phyloP scores from a whole-genome alignment of 768 basidiomycete genomes.

The Lactifluus echinatus region DNA sequence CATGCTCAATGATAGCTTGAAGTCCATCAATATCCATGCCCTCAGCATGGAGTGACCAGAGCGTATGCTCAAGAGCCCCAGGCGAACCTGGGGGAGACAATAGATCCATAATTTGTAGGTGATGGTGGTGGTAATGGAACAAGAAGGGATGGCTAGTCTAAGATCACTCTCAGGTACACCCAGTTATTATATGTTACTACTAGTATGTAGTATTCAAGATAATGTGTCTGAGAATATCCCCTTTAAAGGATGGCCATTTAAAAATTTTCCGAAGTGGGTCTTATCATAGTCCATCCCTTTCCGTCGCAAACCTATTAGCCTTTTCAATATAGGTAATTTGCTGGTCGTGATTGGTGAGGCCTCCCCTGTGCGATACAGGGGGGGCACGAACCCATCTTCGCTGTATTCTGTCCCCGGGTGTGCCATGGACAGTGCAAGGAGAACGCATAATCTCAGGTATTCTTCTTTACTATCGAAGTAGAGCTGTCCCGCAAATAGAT shows the following conservation, averaged over 20 bases:
- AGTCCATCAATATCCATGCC: too few species aligned
- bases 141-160: too few species aligned
- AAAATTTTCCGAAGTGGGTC: neutral
- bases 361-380: neutral
- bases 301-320: neutral
- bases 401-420: neutral
- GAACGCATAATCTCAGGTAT: neutral
- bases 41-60: too few species aligned
- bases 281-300: neutral
- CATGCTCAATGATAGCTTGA: too few species aligned
- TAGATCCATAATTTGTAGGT: too few species aligned
- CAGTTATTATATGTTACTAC: too few species aligned
- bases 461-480: constrained; percentile 3
- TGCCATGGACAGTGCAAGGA: neutral
- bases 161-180: too few species aligned
- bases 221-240: neutral
- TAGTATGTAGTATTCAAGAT: too few species aligned
- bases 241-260: neutral
- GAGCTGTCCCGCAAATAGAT: constrained; percentile 9
- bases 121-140: too few species aligned
- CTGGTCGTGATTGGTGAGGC: neutral
- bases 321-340: neutral
- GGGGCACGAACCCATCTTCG: neutral
- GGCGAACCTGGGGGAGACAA: too few species aligned
- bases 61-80: too few species aligned